Evolutionary conservation across 2,329 filamentous ascomycete species (phyloP).

Genomic region (Pezicula carpinea): DNA sequence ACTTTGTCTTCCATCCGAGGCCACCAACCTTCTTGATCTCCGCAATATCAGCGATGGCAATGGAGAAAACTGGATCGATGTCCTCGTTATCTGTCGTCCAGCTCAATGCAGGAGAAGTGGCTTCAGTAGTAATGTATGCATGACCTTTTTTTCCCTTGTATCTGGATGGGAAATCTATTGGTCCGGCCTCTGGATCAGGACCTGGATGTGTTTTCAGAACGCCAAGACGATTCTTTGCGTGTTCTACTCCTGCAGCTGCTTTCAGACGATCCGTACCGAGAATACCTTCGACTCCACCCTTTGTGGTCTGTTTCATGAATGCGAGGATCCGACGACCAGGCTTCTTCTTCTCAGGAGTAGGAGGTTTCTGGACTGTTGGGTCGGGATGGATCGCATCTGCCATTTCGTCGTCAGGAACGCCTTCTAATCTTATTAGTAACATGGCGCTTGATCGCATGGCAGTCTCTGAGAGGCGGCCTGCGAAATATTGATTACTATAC

Average conservation of each 20-base stretch:
- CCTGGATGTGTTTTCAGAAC: conserved; percentile 49
- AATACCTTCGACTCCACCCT: conserved; percentile 67
- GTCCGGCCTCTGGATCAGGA: conserved; percentile 50
- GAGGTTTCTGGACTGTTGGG: conserved; percentile 21
- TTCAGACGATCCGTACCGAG: conserved; percentile 63
- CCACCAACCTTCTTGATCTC: conserved; percentile 79
- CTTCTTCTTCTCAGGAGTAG: conserved; percentile 16
- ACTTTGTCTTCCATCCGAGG: conserved; percentile 78
- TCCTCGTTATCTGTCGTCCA: conserved; percentile 39
- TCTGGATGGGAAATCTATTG: conserved; percentile 71
- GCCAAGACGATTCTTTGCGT: conserved; percentile 67
- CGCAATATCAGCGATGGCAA: conserved; percentile 64
- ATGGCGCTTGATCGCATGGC: too few relatives aligned
- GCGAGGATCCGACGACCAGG: conserved; percentile 36
- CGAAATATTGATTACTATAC: conserved; percentile 18
- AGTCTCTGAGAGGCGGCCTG: too few relatives aligned
- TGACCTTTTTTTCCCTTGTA: conserved; percentile 68
- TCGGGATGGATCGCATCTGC: conserved; percentile 34
- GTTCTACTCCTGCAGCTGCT: conserved; percentile 54
- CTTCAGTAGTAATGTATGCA: conserved; percentile 62
- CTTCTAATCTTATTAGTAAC: conserved; percentile 18
- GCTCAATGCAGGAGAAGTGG: conserved; percentile 61
- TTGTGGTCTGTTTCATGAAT: conserved; percentile 64
- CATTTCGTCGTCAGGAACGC: conserved; percentile 23
- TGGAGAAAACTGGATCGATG: conserved; percentile 60